Conservation (phyloP, 2,329 filamentous ascomycete genomes). For the Bipolaris oryzae region DNA sequence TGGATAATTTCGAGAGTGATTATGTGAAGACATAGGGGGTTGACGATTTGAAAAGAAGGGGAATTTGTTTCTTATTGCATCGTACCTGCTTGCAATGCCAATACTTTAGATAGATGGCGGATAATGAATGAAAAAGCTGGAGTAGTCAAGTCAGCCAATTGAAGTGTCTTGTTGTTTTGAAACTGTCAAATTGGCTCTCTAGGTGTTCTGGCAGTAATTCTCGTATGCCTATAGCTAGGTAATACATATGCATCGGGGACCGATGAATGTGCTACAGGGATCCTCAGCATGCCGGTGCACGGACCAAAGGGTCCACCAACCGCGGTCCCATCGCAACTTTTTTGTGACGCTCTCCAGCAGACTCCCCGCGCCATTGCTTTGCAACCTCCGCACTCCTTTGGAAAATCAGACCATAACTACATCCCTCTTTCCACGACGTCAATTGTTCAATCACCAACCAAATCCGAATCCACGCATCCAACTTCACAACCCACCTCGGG, state of each 20-base stretch:
- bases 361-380: slow-evolving; percentile 15
- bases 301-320: slow-evolving; percentile 16
- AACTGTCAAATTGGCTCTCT: no score
- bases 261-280: slow-evolving; percentile 1
- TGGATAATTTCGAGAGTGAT: not conserved
- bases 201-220: no score
- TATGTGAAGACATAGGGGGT: not conserved
- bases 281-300: not conserved
- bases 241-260: not conserved
- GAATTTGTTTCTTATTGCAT: not conserved
- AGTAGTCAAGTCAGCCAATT: no score
- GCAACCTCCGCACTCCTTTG: not conserved
- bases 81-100: not conserved
- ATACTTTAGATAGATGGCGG: not conserved
- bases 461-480: not conserved
- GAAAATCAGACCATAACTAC: not conserved
- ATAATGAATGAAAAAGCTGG: not conserved
- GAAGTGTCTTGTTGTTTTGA: not conserved
- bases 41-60: not conserved
- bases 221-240: no score
- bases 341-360: slow-evolving; percentile 6
- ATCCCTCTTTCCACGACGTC: not conserved
- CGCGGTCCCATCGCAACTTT: slow-evolving; percentile 24
- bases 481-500: slow-evolving; percentile 12
- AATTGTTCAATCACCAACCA: slow-evolving; percentile 3